Base-by-base conservation (phyloP, 441 rosid genomes). In the Gossypium lobatum region DNA sequence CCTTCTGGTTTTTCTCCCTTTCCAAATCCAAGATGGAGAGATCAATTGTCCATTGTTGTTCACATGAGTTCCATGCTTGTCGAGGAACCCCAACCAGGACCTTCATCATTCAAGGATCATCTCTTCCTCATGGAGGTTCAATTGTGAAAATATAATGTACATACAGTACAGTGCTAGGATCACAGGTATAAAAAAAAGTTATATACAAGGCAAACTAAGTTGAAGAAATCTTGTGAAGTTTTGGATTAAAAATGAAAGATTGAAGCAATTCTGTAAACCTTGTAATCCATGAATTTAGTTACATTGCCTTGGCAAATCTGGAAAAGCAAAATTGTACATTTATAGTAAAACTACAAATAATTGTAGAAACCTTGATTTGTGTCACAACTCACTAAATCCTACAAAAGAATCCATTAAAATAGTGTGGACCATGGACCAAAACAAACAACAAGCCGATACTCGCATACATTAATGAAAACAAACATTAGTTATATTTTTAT, bases 21-120 rank as follows among this genome's bases (percentile, higher is more conserved):
- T 18, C 76, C 87, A 61, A 88, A 94, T 81, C 98, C 98, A 74
- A 90, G 92, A 84, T 93, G 98, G 98, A 83, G 89, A 72, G 83
- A 81, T 72, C 87, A 82, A 77, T 90, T 82, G 80, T 75, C 62
- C 73, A 16, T 70, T 76, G 25, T 72, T 70, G 72, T 84, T 64
- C 66, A 64, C 72, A 57, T 52, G 69, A 71, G 73, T 58, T 73
- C 69, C 70, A 75, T 31, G 7, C 6, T 31, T 31, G 37, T 31
- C 6, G 37, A 31, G 7, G 37, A 31, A 31, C 37, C 6, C 37
- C 37, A 31, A 31, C 37, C 37, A 5, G 68, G 26, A 23, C 64
- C 73, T 66, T 72, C 70, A 64, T 73, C 31, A 54, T 63, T 71
- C 37, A 64, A 59, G 73, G 72, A 58, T 77, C 50, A 64, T 71